Evolutionary conservation across 768 basidiomycete species (phyloP), one percentile per base, ranked within the genome.

Genomic region (Kwoniella heveanensis): DNA sequence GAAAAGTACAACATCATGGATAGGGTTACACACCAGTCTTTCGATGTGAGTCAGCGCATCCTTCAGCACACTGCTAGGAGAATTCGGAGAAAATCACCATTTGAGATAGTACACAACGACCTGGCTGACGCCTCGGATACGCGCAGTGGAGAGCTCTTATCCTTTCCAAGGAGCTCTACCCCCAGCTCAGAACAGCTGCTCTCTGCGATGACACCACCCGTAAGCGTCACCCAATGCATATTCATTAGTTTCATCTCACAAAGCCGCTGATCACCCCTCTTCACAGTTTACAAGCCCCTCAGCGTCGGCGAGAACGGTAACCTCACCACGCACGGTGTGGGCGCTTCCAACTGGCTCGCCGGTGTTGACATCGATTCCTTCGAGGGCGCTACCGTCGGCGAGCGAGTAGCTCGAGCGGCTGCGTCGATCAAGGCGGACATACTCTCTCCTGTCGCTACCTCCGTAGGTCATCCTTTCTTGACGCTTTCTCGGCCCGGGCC

Each of bases 371-470:
- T 90, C 29, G 82, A 86, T 57, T 74, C 79, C n/a, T 90, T 90
- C 77, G 83, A 85, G 12, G 90, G 88, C 0, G 81, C 84, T 7
- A 85, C 86, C 4, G 68, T 84, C 25, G 85, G 84, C 27, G 82
- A 83, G 55, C 84, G 85, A 74, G 83, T 91, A 49, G 88, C 85
- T 12, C 85, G 87, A 69, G 90, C 90, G 2, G 90, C 89, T 3
- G 82, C 83, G 21, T 82, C 83, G 4, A 87, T 90, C 63, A 80
- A 82, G 26, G 89, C 87, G 0, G 83, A 86, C 64, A 84, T 90
- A 48, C 77, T 91, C 21, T 90, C 89, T 1, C 86, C 89, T 25
- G 81, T 82, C 7, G 87, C 84, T 10, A 81, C 79, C 10, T 81
- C 82, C 12, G 66, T 59, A 24, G 48, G 58, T 53, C 39, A 3